A percentile compares a stretch with the other conserved stretches of the same genome.
phyloP scores from a whole-genome alignment of 176 grass and related monocot genomes.

The Carex littledalei region DNA sequence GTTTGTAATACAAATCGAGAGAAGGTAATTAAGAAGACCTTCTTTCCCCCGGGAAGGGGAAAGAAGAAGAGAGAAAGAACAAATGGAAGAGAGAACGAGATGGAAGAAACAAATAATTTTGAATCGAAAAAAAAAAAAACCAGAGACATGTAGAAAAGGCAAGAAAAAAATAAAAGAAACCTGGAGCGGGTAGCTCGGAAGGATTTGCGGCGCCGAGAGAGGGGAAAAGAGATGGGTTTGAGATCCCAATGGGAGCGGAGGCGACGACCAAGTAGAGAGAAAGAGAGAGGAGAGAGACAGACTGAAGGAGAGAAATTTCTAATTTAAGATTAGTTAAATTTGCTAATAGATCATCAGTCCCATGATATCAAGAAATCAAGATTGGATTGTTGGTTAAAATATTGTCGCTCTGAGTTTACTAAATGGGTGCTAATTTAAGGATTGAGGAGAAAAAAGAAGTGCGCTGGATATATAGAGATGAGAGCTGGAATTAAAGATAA shows the following conservation, averaged over 20 bases:
- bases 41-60: neutral
- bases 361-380: neutral
- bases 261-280: constrained; percentile 21
- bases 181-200: constrained; percentile 47
- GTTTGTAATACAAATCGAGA: neutral
- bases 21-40: neutral
- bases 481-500: neutral
- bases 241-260: constrained; percentile 41
- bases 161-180: constrained; percentile 14
- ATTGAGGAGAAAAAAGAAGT: neutral
- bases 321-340: neutral
- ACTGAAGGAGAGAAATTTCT: constrained; percentile 8
- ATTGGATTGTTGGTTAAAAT: constrained; percentile 14
- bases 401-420: neutral
- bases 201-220: constrained; percentile 47
- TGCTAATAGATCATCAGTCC: constrained; percentile 1
- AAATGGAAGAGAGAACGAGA: neutral
- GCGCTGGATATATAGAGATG: neutral
- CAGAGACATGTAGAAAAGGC: neutral
- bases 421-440: constrained; percentile 11
- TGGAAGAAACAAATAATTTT: neutral
- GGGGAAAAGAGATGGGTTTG: constrained; percentile 21
- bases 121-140: neutral
- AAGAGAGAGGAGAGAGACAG: constrained; percentile 1
- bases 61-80: constrained; percentile 13